These are phyloP conservation scores for Ophiostoma himal-ulmi DNA, from an alignment of 2,329 filamentous ascomycete genomes.

Conservation along the genomic window DNA sequence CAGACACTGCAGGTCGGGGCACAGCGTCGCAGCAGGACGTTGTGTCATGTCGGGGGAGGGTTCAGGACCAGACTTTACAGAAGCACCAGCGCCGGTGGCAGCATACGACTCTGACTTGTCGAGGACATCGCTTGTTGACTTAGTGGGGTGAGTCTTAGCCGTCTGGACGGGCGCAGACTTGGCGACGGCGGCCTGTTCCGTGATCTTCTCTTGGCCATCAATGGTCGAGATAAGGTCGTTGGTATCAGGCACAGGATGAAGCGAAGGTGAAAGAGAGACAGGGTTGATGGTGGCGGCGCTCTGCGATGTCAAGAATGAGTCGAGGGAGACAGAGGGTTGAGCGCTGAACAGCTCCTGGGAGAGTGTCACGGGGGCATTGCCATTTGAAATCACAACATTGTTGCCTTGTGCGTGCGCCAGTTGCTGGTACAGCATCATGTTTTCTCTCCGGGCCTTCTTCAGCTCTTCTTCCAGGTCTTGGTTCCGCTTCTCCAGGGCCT, in stretches of 20 bases:
- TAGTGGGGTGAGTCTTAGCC: neutral
- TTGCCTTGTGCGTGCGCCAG: conserved; percentile 45
- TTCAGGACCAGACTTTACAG: conserved; percentile 30
- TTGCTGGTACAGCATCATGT: conserved; percentile 45
- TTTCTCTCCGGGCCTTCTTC: conserved; percentile 34
- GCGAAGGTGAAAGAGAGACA: conserved; percentile 54
- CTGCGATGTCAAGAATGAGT: conserved; percentile 40
- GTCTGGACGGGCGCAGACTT: neutral
- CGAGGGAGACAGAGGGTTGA: conserved; percentile 36
- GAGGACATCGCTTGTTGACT: neutral
- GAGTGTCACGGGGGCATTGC: conserved; percentile 46
- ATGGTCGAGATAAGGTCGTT: conserved; percentile 27
- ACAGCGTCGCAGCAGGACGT: conserved; percentile 99
- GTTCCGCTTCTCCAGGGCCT: conserved; percentile 73
- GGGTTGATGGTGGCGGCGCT: conserved; percentile 52
- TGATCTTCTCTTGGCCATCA: conserved; percentile 11
- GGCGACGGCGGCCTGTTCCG: neutral
- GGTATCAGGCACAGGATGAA: conserved; percentile 47
- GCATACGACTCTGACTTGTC: neutral
- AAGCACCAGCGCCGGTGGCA: conserved; percentile 27
- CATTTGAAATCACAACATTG: conserved; percentile 40
- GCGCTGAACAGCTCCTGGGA: conserved; percentile 55
- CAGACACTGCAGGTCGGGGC: conserved; percentile 97
- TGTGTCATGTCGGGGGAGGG: conserved; percentile 87
- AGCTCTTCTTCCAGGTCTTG: conserved; percentile 62